Conservation (phyloP, 75 land plant species). For the Azolla pinnata region DNA sequence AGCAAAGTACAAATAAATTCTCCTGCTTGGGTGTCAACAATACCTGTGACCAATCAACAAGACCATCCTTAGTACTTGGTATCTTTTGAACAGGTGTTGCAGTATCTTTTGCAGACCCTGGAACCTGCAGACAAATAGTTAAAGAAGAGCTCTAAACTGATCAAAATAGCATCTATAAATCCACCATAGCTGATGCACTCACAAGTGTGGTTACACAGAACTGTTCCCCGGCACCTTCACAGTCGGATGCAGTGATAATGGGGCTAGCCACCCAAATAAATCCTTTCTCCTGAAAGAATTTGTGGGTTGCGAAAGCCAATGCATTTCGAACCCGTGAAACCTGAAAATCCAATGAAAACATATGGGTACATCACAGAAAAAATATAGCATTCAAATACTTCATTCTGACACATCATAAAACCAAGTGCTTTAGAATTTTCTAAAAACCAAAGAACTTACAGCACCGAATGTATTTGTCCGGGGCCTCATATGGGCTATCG, state of each 20-base stretch:
- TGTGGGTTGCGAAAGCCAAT: slow-evolving; percentile 86
- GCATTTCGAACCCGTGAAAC: slow-evolving; percentile 92
- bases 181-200: no score
- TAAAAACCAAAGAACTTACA: slow-evolving; percentile 35
- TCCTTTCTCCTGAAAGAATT: slow-evolving; percentile 93
- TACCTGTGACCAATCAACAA: slow-evolving; percentile 90
- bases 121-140: slow-evolving; percentile 48
- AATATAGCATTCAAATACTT: no score
- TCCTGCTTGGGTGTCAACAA: no score
- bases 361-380: neutral
- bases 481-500: slow-evolving; percentile 82
- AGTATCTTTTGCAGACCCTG: slow-evolving; percentile 40
- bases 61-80: slow-evolving; percentile 72
- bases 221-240: slow-evolving; percentile 99
- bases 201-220: slow-evolving; percentile 97
- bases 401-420: neutral
- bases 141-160: no score
- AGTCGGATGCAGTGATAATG: slow-evolving; percentile 93
- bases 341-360: slow-evolving; percentile 22
- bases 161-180: neutral
- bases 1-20: neutral
- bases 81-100: slow-evolving; percentile 37
- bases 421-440: no score
- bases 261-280: slow-evolving; percentile 97
- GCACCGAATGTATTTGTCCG: slow-evolving; percentile 97